A percentile compares a stretch with the other conserved stretches of the same genome.
Conservation (phyloP, 2,329 filamentous ascomycete species). For the Apiospora hydei region DNA sequence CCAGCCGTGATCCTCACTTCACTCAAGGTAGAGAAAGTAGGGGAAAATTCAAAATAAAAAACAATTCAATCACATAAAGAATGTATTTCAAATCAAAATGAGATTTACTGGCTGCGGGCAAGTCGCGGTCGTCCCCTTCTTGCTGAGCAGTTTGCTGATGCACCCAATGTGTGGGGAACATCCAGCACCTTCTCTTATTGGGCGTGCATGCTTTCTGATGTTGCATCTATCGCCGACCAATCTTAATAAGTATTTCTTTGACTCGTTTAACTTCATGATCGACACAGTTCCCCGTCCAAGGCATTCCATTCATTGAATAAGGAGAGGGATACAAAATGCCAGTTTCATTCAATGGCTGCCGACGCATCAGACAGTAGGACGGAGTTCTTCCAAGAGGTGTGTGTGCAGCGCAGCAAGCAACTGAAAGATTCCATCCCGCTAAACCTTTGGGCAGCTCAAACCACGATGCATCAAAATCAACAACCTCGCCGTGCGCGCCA, state of each 20-base stretch:
- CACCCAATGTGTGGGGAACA: conserved; percentile 6
- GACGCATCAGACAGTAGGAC: conserved; percentile 33
- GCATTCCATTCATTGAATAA: background rate
- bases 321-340: background rate
- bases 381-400: conserved; percentile 43
- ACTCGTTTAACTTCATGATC: background rate
- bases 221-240: background rate
- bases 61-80: background rate
- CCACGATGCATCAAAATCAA: conserved; percentile 68
- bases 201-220: background rate
- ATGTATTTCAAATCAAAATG: background rate
- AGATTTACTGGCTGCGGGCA: background rate
- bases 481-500: conserved; percentile 59
- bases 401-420: conserved; percentile 14
- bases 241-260: background rate
- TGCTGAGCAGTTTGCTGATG: conserved; percentile 12
- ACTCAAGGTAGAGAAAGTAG: background rate
- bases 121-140: background rate
- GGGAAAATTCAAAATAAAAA: background rate
- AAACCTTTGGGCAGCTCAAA: conserved; percentile 58
- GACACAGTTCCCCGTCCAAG: background rate
- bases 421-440: conserved; percentile 17
- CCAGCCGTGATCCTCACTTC: background rate
- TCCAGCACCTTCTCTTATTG: conserved; percentile 1
- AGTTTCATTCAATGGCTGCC: conserved; percentile 20